A percentile compares a stretch with the other conserved stretches of the same genome.
phyloP scores from a whole-genome alignment of 495 filamentous ascomycete species.

The Podospora australis region DNA sequence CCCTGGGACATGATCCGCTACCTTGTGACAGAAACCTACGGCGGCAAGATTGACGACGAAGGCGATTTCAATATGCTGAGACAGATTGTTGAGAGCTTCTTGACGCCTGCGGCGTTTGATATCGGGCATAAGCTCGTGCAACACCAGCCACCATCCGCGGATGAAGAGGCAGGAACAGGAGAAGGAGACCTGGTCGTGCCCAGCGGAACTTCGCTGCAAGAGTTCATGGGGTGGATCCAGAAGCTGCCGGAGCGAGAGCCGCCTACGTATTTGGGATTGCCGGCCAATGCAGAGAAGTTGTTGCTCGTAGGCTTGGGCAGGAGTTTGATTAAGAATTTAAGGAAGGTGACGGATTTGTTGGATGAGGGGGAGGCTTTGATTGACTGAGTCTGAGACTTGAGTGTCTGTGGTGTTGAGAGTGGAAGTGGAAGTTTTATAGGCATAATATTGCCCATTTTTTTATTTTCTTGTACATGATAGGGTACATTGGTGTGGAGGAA shows the following conservation, averaged over 20 bases:
- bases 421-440: too few relatives aligned
- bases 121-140: constrained; percentile 83
- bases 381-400: too few relatives aligned
- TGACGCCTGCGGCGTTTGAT: constrained; percentile 86
- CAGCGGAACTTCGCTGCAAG: constrained; percentile 67
- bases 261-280: constrained; percentile 91
- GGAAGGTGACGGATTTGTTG: constrained; percentile 72
- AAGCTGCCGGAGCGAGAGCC: constrained; percentile 89
- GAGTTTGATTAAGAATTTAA: constrained; percentile 78
- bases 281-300: constrained; percentile 94
- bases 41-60: constrained; percentile 93
- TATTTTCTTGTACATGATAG: too few relatives aligned
- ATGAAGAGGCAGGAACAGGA: constrained; percentile 5
- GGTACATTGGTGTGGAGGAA: too few relatives aligned
- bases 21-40: constrained; percentile 88
- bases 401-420: too few relatives aligned
- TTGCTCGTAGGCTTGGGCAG: constrained; percentile 82
- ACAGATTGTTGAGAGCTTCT: constrained; percentile 62
- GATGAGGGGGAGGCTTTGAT: constrained; percentile 93
- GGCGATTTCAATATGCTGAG: constrained; percentile 72
- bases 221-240: constrained; percentile 91
- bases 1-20: constrained; percentile 97
- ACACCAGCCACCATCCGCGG: constrained; percentile 30
- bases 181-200: constrained; percentile 61
- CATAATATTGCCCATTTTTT: too few relatives aligned